These are phyloP conservation scores for Phytophthora vignae DNA, from an alignment of 352 stramenopile genomes.

Conservation along the genomic window DNA sequence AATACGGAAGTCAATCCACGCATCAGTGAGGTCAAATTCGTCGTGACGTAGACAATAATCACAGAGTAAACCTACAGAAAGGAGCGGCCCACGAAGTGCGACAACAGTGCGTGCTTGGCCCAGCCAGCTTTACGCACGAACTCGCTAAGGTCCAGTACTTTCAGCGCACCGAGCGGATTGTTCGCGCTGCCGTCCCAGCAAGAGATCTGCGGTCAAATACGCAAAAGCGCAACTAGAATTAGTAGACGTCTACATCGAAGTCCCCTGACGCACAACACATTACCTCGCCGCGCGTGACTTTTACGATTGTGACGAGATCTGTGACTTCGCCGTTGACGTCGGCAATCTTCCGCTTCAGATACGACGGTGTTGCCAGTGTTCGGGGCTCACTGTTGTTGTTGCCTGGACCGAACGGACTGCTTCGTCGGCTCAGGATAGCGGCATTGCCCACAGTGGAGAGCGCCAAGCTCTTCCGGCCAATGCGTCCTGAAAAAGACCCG, in stretches of 20 bases:
- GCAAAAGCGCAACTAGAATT: neutral
- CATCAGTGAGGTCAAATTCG: neutral
- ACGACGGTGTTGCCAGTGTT: constrained; percentile 44
- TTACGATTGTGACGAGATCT: constrained; percentile 78
- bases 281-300: constrained; percentile 78
- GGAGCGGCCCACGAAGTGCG: constrained; percentile 74
- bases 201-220: constrained; percentile 50
- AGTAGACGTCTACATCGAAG: neutral
- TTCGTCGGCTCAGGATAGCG: constrained; percentile 42
- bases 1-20: neutral
- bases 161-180: constrained; percentile 51
- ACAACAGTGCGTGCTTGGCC: constrained; percentile 73
- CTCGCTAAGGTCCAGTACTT: constrained; percentile 74
- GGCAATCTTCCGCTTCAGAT: constrained; percentile 57
- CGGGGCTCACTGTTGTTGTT: constrained; percentile 32
- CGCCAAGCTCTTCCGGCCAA: constrained; percentile 30
- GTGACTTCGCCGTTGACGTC: constrained; percentile 59
- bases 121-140: constrained; percentile 80
- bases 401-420: constrained; percentile 34
- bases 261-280: neutral
- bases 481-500: constrained; percentile 4
- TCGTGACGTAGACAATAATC: neutral
- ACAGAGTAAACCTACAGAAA: constrained; percentile 54
- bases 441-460: constrained; percentile 31
- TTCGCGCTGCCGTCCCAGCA: constrained; percentile 67